Evolutionary conservation across 768 basidiomycete genomes (phyloP).

Genomic region (Ramaria sp.): DNA sequence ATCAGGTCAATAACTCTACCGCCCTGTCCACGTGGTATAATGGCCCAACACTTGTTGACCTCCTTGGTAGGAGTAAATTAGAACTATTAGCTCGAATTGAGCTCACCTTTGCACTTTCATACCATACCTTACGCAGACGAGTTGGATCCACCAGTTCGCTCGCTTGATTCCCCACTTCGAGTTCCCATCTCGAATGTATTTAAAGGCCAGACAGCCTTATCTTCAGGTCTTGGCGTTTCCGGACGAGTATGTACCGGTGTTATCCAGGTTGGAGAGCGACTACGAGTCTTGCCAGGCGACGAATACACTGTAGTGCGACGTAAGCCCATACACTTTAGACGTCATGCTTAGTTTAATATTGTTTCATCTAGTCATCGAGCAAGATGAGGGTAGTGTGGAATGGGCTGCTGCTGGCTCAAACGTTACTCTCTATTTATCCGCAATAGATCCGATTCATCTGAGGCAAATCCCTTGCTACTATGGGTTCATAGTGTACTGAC

Average conservation of each 20-base stretch:
- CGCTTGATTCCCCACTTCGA: constrained; percentile 67
- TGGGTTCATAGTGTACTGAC: background rate
- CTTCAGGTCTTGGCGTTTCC: constrained; percentile 55
- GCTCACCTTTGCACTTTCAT: background rate
- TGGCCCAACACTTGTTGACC: constrained; percentile 75
- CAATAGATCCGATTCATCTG: constrained; percentile 79
- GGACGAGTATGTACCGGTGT: constrained; percentile 83
- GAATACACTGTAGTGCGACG: constrained; percentile 65
- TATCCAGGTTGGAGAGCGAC: constrained; percentile 82
- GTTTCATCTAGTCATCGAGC: constrained; percentile 58
- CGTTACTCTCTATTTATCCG: constrained; percentile 72
- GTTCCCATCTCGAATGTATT: constrained; percentile 94
- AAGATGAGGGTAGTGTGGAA: constrained; percentile 62
- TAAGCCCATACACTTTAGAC: constrained; percentile 30
- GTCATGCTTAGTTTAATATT: background rate
- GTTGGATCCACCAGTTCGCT: constrained; percentile 70
- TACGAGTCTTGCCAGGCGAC: constrained; percentile 86
- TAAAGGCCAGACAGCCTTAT: constrained; percentile 70
- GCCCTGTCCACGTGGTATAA: constrained; percentile 65
- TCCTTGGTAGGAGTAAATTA: constrained; percentile 47
- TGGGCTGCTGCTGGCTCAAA: constrained; percentile 92
- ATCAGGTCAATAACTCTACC: constrained; percentile 33
- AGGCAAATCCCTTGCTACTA: constrained; percentile 13
- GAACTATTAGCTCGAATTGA: background rate
- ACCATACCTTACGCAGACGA: constrained; percentile 42